These are phyloP conservation scores for Diaporthe ilicicola DNA, from an alignment of 2,329 filamentous ascomycete genomes.

Conservation along the genomic window DNA sequence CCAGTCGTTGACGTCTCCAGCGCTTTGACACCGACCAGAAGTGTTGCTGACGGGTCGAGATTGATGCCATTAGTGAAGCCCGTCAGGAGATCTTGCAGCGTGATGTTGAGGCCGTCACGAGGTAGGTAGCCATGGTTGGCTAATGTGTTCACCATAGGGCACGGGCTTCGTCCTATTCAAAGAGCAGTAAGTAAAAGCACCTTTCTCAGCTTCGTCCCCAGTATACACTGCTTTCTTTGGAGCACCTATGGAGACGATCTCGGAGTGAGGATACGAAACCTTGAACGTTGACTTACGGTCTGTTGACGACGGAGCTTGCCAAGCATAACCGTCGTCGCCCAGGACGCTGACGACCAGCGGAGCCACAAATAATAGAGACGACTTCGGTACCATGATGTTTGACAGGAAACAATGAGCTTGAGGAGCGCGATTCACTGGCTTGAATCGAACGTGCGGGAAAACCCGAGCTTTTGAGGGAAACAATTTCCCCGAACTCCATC, in stretches of 20 bases:
- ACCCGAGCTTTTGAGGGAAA: background rate
- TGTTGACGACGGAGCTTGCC: constrained; percentile 3
- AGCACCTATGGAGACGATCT: no score
- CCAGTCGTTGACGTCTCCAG: constrained; percentile 40
- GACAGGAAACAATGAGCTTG: background rate
- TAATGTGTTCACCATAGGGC: constrained; percentile 18
- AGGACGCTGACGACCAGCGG: background rate
- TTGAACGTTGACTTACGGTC: background rate
- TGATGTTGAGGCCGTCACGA: constrained; percentile 4
- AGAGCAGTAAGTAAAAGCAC: background rate
- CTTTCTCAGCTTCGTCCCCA: background rate
- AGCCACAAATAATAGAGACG: background rate
- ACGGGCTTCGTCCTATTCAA: constrained; percentile 11
- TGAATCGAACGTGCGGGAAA: background rate
- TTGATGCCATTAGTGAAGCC: background rate
- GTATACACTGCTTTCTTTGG: background rate
- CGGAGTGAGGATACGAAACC: no score
- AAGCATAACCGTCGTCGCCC: background rate
- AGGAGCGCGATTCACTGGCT: background rate
- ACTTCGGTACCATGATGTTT: background rate
- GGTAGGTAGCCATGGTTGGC: constrained; percentile 17
- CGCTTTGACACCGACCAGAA: constrained; percentile 6
- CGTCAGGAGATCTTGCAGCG: background rate
- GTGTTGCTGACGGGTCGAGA: constrained; percentile 13
- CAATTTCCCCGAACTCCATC: background rate